phyloP scores from a whole-genome alignment of 352 stramenopile genomes.

The Globisporangium carolinianum region DNA sequence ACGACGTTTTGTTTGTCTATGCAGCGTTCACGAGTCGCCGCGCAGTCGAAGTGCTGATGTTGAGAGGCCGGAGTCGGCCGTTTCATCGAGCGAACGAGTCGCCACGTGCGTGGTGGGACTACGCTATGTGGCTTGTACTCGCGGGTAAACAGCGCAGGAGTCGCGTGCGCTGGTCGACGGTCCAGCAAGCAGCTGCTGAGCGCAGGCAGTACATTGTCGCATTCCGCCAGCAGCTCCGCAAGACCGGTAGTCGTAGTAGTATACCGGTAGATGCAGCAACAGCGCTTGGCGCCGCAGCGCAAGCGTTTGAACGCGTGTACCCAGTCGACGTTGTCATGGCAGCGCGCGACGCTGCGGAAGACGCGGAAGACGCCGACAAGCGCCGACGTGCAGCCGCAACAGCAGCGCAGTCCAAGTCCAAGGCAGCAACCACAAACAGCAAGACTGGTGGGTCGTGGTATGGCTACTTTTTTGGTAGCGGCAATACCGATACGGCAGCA shows the following conservation, averaged over 20 bases:
- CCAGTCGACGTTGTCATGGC: constrained; percentile 62
- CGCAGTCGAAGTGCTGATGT: constrained; percentile 64
- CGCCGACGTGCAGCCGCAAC: constrained; percentile 15
- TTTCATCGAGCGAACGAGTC: constrained; percentile 32
- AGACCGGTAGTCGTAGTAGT: constrained; percentile 9
- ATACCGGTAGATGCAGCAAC: constrained; percentile 25
- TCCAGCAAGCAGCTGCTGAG: constrained; percentile 46
- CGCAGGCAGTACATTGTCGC: constrained; percentile 52
- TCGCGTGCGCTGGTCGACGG: constrained; percentile 45
- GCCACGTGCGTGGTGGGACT: constrained; percentile 75
- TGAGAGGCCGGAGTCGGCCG: constrained; percentile 43
- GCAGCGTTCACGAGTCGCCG: constrained; percentile 51
- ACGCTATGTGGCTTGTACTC: constrained; percentile 43
- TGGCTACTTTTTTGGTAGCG: constrained; percentile 64
- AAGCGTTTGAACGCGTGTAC: constrained; percentile 54
- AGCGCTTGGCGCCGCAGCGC: constrained; percentile 21
- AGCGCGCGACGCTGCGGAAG: constrained; percentile 52
- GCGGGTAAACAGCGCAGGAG: constrained; percentile 10
- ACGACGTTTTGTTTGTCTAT: constrained; percentile 72
- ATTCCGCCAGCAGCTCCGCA: constrained; percentile 45
- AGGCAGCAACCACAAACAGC: constrained; percentile 12
- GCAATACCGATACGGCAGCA: constrained; percentile 9
- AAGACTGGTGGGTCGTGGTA: constrained; percentile 54
- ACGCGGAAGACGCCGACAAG: constrained; percentile 27
- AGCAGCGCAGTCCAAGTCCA: constrained; percentile 9